Evolutionary conservation across 306 rosid genomes (phyloP).

Genomic region (Macrotyloma uniflorum): DNA sequence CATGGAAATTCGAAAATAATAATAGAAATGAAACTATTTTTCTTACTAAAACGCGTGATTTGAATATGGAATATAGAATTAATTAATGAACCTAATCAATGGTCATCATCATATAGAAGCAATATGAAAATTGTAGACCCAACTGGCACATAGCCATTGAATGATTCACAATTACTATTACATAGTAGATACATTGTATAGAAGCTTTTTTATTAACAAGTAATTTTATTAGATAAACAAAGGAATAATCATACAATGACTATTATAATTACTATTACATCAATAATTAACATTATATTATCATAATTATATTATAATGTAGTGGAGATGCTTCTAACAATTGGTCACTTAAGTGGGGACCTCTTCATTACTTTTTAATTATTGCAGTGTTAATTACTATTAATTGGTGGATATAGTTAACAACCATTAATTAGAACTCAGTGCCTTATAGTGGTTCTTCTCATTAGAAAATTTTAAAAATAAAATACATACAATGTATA

Average conservation of each 20-base stretch:
- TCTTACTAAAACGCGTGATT: not conserved
- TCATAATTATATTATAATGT: constrained; percentile 12
- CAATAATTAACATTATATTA: not conserved
- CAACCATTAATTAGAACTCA: not conserved
- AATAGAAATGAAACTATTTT: not conserved
- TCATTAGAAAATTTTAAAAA: too few relatives aligned
- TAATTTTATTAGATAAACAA: not conserved
- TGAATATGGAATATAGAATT: not conserved
- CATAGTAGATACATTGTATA: not conserved
- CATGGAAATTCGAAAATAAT: not conserved
- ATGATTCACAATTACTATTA: constrained; percentile 26
- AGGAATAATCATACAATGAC: not conserved
- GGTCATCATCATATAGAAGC: constrained; percentile 36
- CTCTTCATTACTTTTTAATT: not conserved
- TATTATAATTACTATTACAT: not conserved
- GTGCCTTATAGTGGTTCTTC: not conserved
- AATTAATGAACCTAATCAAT: constrained; percentile 8
- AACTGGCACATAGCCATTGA: constrained; percentile 44
- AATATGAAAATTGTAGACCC: constrained; percentile 46
- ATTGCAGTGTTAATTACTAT: not conserved
- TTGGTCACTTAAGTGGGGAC: constrained; percentile 29
- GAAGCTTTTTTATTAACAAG: not conserved
- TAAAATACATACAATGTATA: too few relatives aligned
- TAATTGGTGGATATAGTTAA: not conserved
- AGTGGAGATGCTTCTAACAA: constrained; percentile 34